These are phyloP conservation scores for Nicotiana undulata DNA, from an alignment of 257 asterid species.

Conservation along the genomic window DNA sequence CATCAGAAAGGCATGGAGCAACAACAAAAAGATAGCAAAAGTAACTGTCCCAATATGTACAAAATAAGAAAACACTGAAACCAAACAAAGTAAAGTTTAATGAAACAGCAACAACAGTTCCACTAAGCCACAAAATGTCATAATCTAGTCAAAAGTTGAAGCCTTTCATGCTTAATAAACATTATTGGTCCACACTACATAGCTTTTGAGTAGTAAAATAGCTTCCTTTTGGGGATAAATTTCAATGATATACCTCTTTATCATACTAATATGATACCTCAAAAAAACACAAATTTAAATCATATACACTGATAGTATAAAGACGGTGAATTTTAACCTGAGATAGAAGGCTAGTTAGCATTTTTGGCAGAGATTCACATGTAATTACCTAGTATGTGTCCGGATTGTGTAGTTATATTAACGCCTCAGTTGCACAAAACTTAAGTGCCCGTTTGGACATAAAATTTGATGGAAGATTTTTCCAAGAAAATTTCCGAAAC, in stretches of 20 bases:
- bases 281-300: background rate
- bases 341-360: no score
- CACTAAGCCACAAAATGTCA: background rate
- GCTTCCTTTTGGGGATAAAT: background rate
- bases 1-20: slow-evolving; percentile 2
- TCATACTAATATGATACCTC: background rate
- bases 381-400: no score
- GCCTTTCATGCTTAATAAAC: background rate
- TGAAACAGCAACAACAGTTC: background rate
- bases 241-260: background rate
- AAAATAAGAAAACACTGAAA: background rate
- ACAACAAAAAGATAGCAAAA: slow-evolving; percentile 1
- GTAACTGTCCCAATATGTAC: background rate
- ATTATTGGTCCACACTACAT: background rate
- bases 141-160: background rate
- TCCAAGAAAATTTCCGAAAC: no score
- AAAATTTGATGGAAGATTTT: no score
- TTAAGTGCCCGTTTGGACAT: no score
- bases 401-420: no score
- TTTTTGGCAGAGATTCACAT: no score
- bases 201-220: background rate
- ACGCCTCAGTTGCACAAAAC: no score
- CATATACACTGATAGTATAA: no score
- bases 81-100: background rate
- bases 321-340: no score